Base-by-base conservation (phyloP, 257 asterid species). In the Solanum gandarillasii region DNA sequence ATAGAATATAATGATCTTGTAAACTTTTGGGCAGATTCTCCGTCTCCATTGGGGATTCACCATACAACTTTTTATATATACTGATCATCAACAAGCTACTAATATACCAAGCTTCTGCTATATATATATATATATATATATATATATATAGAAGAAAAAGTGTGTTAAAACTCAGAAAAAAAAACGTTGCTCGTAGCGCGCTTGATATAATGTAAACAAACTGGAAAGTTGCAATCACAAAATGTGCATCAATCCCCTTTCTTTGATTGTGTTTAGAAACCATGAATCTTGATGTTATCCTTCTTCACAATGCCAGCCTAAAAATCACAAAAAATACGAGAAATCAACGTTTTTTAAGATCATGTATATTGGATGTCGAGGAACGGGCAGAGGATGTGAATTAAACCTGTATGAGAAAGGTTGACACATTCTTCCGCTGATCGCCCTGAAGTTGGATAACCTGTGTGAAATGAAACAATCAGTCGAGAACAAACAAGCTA, bases 391-490 rank as follows among this genome's bases (percentile, higher is more conserved):
- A 46, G 34, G 41, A 76, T 18, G n/a, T 6, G 34, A 18, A 65
- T 12, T 27, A 20, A 55, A 89, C 92, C 91, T 89, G 90, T 86
- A 86, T 52, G 48, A 89, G 90, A 83, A 89, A 89, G 27, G 91
- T 88, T 16, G 93, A 89, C 14, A 88, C 93, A 21, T 91, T 91
- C 93, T 91, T 91, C 86, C 93, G 83, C 88, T 91, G 93, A 91
- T 91, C 93, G 41, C 93, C 93, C 87, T 91, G 93, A 65, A 91
- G 93, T 84, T 91, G 93, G 89, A 91, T 91, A 46, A 91, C 93
- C 93, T 91, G 58, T 70, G 70, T 58, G 41, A 20, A 55, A n/a
- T 4, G 62, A 6, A 86, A 75, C 81, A 46, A 71, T 71, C 29
- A 31, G 48, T 78, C 12, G 25, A 60, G 27, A 35, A 21, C 18